Base-by-base conservation (phyloP, 495 filamentous ascomycete species). In the Alectoria sarmentosa region DNA sequence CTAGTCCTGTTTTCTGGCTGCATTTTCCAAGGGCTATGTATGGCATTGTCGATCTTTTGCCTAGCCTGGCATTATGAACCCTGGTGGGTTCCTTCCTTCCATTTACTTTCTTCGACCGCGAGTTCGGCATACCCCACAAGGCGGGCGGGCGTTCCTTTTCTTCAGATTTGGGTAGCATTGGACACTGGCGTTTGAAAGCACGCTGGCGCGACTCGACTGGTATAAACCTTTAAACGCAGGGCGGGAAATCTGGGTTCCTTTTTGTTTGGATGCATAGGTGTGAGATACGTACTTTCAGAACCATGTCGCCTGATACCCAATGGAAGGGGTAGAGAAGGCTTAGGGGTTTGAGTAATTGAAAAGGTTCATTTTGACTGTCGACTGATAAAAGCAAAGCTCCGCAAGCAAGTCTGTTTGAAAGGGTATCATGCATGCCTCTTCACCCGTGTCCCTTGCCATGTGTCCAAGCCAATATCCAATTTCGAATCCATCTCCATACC, bases 161-260 rank as follows among this genome's bases (percentile, higher is more conserved):
- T 48, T 55, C 19, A 55, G 21, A 41, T 10, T 62, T 63, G 52
- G 55, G 48, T n/a, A 60, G 65, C 65, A 67, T 67, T 55, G 65
- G 61, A 64, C 55, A 57, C 15, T 10, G 62, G 62, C 44, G 62
- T 64, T 58, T 59, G 26, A 55, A 21, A 55, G 52, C 52, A 32
- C 52, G 52, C 52, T 34, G 52, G 52, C 52, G 52, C 30, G 28
- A 26, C 23, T 49, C 46, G 17, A 55, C 28, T 54, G 28, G 23
- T 28, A 54, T 54, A 1, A 30, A 30, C 49, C 13, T 54, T 3
- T 6, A 39, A 17, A 23, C 21, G 39, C 19, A 32, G 41, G 59
- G 21, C 17, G 41, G n/a, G 59, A 14, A 9, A 52, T 49, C 36
- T 49, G 44, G 30, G 14, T 38, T 60, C 13, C 4, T 26, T 28